Evolutionary conservation across 805 yeast species (phyloP), one percentile per base, ranked within the genome.

Genomic region (Starmerella riodocensis): DNA sequence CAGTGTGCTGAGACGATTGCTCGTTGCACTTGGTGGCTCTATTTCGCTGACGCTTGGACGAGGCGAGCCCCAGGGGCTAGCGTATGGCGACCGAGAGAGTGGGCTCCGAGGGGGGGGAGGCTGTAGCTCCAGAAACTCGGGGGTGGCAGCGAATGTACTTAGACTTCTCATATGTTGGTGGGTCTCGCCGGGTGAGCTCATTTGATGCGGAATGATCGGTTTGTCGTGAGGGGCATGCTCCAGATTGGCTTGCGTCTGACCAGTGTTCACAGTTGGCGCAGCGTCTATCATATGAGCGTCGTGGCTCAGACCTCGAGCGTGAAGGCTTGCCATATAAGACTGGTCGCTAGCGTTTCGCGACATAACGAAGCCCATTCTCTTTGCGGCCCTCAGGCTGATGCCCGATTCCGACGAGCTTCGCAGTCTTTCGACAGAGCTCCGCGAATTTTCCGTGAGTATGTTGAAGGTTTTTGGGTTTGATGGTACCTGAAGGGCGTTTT

Each of bases 331-430:
- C n/a, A 43, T 49, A 32, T 39, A 39, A 9, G 50, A 41, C 18
- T 39, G 37, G 8, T 45, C 50, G 1, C 45, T 29, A 5, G 51
- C 52, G 25, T 49, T 49, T 6, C 46, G 30, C 19, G 45, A 47
- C 55, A 52, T 48, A 16, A 79, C 73, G 39, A 79, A 69, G 0
- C 86, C 88, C 85, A 77, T 78, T 46, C 88, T 63, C 53, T 78
- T 73, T 0, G 82, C 81, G 40, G 74, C 67, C n/a, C 79, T 68
- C 6, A 76, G 63, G n/a, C 62, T 62, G 24, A 62, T 55, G 30
- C 45, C 39, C 20, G 63, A 61, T 42, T 67, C 70, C 2, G 71
- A 57, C 16, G 60, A 59, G 33, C 63, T 59, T 35, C 67, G 46
- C 20, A 46, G 46, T 13, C 58, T 39, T 32, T 55, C 59, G 4